These are phyloP conservation scores for Aspergillus avenaceus DNA, from an alignment of 495 filamentous ascomycete species.

Conservation along the genomic window DNA sequence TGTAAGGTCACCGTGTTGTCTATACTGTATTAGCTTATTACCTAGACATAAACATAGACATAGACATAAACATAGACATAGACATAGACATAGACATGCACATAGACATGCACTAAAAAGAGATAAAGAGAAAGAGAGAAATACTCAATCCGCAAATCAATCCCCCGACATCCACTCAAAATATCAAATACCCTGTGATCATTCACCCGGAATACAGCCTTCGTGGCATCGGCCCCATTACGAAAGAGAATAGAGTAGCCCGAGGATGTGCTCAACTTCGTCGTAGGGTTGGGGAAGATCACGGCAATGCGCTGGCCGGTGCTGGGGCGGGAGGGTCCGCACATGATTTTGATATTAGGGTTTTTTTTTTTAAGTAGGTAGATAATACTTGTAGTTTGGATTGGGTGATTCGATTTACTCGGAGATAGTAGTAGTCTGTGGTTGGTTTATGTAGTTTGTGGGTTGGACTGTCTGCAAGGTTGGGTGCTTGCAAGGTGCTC, in stretches of 20 bases:
- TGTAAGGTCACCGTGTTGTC: constrained; percentile 36
- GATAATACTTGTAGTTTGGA: not conserved
- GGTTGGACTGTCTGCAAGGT: not conserved
- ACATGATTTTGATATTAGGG: not conserved
- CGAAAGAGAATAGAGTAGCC: constrained; percentile 36
- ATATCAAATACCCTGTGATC: constrained; percentile 12
- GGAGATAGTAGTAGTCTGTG: not conserved
- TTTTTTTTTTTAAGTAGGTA: not conserved
- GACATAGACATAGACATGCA: not conserved
- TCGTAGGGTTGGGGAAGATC: constrained; percentile 23
- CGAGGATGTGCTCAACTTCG: constrained; percentile 9
- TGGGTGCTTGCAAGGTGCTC: constrained; percentile 6
- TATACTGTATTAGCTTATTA: constrained; percentile 11
- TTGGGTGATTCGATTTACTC: not conserved
- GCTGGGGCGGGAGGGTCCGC: constrained; percentile 12
- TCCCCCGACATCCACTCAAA: constrained; percentile 4
- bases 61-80: not conserved
- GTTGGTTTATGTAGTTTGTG: not conserved
- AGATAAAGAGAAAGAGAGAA: constrained; percentile 1
- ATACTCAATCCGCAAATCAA: constrained; percentile 38
- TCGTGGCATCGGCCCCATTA: constrained; percentile 23
- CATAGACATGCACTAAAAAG: not conserved
- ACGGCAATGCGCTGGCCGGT: constrained; percentile 22
- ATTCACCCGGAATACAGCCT: constrained; percentile 26
- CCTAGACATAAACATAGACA: not conserved